These are phyloP conservation scores for Clavispora vitiphila DNA, from an alignment of 805 yeast genomes.

Conservation along the genomic window DNA sequence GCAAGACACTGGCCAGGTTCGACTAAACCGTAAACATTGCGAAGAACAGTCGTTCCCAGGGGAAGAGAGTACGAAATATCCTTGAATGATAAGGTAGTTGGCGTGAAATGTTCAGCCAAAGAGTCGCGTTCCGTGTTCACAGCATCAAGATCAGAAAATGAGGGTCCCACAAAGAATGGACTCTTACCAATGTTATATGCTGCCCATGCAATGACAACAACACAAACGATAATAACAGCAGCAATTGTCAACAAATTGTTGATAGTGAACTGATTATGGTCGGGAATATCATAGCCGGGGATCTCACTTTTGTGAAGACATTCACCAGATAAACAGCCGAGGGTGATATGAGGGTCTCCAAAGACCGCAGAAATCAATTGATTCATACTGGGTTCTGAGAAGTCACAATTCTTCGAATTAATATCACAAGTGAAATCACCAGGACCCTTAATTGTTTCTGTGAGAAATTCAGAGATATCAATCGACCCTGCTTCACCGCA, in stretches of 20 bases:
- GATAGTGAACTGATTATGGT: conserved; percentile 38
- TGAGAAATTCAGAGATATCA: conserved; percentile 87
- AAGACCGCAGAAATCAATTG: conserved; percentile 83
- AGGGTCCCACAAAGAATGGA: conserved; percentile 44
- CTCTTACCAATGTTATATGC: conserved; percentile 51
- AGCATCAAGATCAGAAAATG: conserved; percentile 11
- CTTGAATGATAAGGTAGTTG: conserved; percentile 73
- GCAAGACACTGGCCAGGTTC: conserved; percentile 89
- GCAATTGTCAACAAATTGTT: conserved; percentile 44
- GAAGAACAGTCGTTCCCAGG: conserved; percentile 49
- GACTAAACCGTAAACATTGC: conserved; percentile 66
- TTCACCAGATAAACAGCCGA: conserved; percentile 81
- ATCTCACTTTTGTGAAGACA: conserved; percentile 89
- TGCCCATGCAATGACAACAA: conserved; percentile 37
- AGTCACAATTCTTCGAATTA: conserved; percentile 55
- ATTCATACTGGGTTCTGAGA: conserved; percentile 95
- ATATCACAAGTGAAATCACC: conserved; percentile 86
- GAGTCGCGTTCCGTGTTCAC: conserved; percentile 25
- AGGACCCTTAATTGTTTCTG: conserved; percentile 88
- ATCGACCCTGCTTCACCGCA: conserved; percentile 95
- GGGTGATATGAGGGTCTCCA: conserved; percentile 88
- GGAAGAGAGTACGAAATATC: conserved; percentile 55
- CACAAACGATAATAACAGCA: conserved; percentile 39
- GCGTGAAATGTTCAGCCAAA: conserved; percentile 51
- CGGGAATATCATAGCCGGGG: conserved; percentile 82